Base-by-base conservation (phyloP, 495 filamentous ascomycete species). In the Hyaloscypha variabilis region DNA sequence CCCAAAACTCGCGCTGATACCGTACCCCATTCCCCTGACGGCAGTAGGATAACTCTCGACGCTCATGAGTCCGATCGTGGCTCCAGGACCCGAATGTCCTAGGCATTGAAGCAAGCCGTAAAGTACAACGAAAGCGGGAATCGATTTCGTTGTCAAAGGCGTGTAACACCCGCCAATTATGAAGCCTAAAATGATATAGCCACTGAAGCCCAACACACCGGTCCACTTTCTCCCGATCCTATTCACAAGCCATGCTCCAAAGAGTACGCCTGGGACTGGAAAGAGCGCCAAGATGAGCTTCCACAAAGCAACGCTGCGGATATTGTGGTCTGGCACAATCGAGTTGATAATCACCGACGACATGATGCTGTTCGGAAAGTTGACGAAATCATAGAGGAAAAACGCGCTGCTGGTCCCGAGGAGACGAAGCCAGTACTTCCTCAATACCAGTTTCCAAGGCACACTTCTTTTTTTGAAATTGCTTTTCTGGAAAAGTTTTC, bases 51-150 rank as follows among this genome's bases (percentile, higher is more conserved):
- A 54, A 54, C 51, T 54, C 3, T 23, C 51, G 11, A 24, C 51
- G 19, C 51, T 54, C 51, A 25, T 54, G 23, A 24, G 26, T 6
- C 51, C 21, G 26, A 8, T 54, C 51, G 51, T 26, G 8, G 51
- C 4, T 8, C 51, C 51, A 0, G 6, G 51, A 13, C 51, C 21
- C 51, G 26, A 25, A 54, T 54, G 21, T 29, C 51, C 19, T 6
- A 54, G 51, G 0, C 51, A 54, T n/a, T 54, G 51, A 25, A 54
- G 3, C 8, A 54, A 17, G 5, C 51, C 51, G 19, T 23, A 54
- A n/a, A 54, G 17, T 6, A 54, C 51, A 24, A 54, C 51, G 26
- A 54, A 54, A 24, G 51, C 51, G 51, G 51, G 51, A 6, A 54
- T 54, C 5, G 51, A 54, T 5, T 54, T 54, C 3, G n/a, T 24